These are phyloP conservation scores for Wallacemonas sp. DNA, from an alignment of 208 protist genomes.

Conservation along the genomic window DNA sequence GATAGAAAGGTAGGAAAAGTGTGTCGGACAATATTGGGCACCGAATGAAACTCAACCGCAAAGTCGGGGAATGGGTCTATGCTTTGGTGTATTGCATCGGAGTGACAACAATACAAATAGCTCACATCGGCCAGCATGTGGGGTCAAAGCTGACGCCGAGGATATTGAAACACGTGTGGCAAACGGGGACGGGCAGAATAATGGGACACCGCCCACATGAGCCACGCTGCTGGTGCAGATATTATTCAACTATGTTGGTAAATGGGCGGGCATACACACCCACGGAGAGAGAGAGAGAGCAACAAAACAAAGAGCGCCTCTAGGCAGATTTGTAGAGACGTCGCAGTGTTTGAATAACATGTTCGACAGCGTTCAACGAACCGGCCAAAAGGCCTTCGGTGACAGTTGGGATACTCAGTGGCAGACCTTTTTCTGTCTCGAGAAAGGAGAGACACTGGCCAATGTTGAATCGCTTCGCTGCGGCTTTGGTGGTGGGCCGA, in stretches of 20 bases:
- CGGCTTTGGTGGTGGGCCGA: constrained; percentile 38
- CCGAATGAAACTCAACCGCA: not conserved
- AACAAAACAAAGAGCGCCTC: too few relatives aligned
- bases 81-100: too few relatives aligned
- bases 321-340: constrained; percentile 17
- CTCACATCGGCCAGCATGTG: too few relatives aligned
- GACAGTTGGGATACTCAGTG: constrained; percentile 37
- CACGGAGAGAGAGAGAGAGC: not conserved
- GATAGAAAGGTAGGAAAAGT: constrained; percentile 3
- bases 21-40: not conserved
- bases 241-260: too few relatives aligned
- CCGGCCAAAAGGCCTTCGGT: constrained; percentile 63
- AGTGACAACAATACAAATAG: too few relatives aligned
- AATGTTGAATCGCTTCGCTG: constrained; percentile 79
- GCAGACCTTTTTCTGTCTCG: constrained; percentile 35
- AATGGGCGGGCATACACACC: too few relatives aligned
- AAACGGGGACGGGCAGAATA: too few relatives aligned
- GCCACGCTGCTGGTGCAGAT: too few relatives aligned
- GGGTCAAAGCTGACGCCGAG: too few relatives aligned
- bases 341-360: constrained; percentile 36
- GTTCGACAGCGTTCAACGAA: constrained; percentile 37
- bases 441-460: constrained; percentile 66
- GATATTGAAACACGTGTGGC: too few relatives aligned
- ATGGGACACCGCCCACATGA: too few relatives aligned
- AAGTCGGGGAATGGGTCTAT: too few relatives aligned